Conservation (phyloP, 805 yeast genomes). For the Lipomyces kockii region DNA sequence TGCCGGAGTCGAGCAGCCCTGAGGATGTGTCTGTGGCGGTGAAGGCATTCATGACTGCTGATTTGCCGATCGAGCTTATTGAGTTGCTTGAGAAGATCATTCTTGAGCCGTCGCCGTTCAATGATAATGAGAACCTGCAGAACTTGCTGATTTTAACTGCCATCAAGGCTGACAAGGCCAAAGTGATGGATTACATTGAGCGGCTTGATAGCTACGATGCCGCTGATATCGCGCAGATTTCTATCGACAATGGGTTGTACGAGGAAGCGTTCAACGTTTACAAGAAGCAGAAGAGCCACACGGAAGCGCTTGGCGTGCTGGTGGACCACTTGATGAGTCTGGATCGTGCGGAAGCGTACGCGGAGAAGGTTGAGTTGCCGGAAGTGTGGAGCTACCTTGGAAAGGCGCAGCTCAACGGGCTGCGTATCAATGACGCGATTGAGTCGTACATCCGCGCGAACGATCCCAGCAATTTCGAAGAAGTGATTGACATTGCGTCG, state of each 20-base stretch:
- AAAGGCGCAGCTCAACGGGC: slow-evolving; percentile 92
- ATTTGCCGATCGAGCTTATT: slow-evolving; percentile 87
- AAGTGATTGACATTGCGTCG: slow-evolving; percentile 92
- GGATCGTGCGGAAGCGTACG: slow-evolving; percentile 92
- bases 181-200: slow-evolving; percentile 82
- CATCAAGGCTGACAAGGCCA: slow-evolving; percentile 88
- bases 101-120: slow-evolving; percentile 95
- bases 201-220: slow-evolving; percentile 90
- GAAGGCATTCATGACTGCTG: slow-evolving; percentile 94
- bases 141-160: slow-evolving; percentile 93
- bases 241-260: slow-evolving; percentile 82
- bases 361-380: slow-evolving; percentile 83
- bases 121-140: slow-evolving; percentile 92
- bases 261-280: slow-evolving; percentile 96
- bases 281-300: slow-evolving; percentile 75
- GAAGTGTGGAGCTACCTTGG: slow-evolving; percentile 96
- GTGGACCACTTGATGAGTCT: slow-evolving; percentile 92
- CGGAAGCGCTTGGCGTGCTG: slow-evolving; percentile 84
- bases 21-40: slow-evolving; percentile 93
- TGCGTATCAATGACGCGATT: slow-evolving; percentile 89
- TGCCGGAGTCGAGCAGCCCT: slow-evolving; percentile 90
- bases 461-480: slow-evolving; percentile 86
- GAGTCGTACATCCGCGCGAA: slow-evolving; percentile 89
- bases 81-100: slow-evolving; percentile 95
- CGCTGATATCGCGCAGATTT: slow-evolving; percentile 88